A percentile compares a stretch with the other conserved stretches of the same genome.
phyloP scores from a whole-genome alignment of 192 early-diverging fungal genomes.

The Podila clonocystis region DNA sequence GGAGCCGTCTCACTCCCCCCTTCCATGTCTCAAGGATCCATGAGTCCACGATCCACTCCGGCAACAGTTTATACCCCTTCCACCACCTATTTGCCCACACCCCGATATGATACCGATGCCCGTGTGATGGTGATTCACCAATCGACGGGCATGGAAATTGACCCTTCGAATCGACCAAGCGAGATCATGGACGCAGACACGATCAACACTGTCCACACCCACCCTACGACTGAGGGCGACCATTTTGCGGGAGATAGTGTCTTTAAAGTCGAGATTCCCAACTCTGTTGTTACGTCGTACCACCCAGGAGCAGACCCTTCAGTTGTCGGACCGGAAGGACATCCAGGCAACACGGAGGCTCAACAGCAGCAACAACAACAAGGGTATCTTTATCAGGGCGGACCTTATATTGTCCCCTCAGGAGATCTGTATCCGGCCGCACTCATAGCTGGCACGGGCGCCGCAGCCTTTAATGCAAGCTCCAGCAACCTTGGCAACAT shows the following conservation, averaged over 20 bases:
- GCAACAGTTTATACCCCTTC: background rate
- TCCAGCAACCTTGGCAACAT: background rate
- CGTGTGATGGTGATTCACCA: slow-evolving; percentile 13
- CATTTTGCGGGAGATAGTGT: background rate
- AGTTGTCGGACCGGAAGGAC: background rate
- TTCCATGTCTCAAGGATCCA: background rate
- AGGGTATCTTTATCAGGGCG: background rate
- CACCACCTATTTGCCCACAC: background rate
- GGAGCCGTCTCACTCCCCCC: background rate
- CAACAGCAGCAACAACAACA: background rate
- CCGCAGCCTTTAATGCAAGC: background rate
- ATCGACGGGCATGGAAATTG: slow-evolving; percentile 8
- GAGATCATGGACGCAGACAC: slow-evolving; percentile 21
- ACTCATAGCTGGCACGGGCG: background rate
- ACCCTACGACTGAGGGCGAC: background rate
- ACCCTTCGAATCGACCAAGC: slow-evolving; percentile 26
- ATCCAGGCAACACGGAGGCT: background rate
- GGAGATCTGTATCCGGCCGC: background rate
- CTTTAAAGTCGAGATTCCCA: slow-evolving; percentile 41
- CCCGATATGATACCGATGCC: slow-evolving; percentile 2
- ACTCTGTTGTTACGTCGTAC: slow-evolving; percentile 15
- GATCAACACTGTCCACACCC: slow-evolving; percentile 3
- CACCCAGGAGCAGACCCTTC: slow-evolving; percentile 14
- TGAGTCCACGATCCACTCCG: background rate
- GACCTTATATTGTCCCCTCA: background rate